A percentile compares a stretch with the other conserved stretches of the same genome.
Evolutionary conservation across 257 asterid genomes (phyloP).

Genomic region (Capsicum baccatum): DNA sequence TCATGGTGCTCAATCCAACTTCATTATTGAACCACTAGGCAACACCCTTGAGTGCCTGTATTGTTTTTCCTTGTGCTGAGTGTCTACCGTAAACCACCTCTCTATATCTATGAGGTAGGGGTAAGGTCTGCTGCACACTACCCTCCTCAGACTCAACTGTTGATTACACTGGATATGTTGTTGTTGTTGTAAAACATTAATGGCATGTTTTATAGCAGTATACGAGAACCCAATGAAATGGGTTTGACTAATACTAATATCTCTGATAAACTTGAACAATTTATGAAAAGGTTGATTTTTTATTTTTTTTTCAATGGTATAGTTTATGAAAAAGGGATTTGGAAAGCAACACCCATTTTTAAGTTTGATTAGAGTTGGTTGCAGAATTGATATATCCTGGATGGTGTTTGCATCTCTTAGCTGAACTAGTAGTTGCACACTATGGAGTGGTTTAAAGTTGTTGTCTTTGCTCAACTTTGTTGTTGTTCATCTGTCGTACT

Average conservation of each 20-base stretch:
- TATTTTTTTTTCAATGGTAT: neutral
- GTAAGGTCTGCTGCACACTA: too few relatives aligned
- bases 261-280: neutral
- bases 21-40: too few relatives aligned
- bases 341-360: neutral
- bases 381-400: neutral
- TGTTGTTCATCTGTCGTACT: neutral
- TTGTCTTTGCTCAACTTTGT: slow-evolving; percentile 2
- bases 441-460: neutral
- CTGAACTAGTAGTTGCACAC: neutral
- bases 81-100: too few relatives aligned
- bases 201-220: neutral
- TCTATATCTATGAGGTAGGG: too few relatives aligned
- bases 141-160: too few relatives aligned
- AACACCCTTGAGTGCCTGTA: too few relatives aligned
- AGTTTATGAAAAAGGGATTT: neutral
- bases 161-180: too few relatives aligned
- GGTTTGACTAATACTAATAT: neutral
- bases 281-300: neutral
- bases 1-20: too few relatives aligned
- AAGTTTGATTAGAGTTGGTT: neutral
- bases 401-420: neutral
- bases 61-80: too few relatives aligned
- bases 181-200: neutral
- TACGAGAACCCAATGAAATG: neutral